phyloP scores from a whole-genome alignment of 2,329 filamentous ascomycete genomes.

The Magnaporthiopsis rhizophila region DNA sequence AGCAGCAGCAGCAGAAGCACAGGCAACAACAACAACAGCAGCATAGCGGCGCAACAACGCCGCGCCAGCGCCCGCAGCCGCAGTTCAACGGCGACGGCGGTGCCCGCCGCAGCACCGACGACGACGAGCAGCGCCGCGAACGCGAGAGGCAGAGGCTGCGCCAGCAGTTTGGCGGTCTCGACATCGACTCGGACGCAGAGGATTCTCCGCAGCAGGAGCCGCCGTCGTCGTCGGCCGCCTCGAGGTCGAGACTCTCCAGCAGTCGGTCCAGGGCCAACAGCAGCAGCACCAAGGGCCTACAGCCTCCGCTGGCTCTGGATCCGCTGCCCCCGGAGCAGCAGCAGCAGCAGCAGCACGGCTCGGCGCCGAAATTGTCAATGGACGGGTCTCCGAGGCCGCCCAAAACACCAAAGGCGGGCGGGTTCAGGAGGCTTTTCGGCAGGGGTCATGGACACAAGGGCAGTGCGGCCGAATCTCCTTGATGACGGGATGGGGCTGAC shows the following conservation, averaged over 20 bases:
- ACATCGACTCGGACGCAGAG: not conserved
- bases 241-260: not conserved
- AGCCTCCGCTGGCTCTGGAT: constrained; percentile 3
- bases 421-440: constrained; percentile 15
- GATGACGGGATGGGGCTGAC: not conserved
- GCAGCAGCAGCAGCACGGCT: constrained; percentile 1
- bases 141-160: constrained; percentile 9
- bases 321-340: constrained; percentile 9
- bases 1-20: constrained; percentile 2
- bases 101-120: not conserved
- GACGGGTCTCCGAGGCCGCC: constrained; percentile 7
- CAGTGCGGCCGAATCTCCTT: not conserved
- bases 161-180: constrained; percentile 9
- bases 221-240: not conserved
- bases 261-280: not conserved
- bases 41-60: constrained; percentile 11
- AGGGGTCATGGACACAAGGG: constrained; percentile 4
- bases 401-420: constrained; percentile 12
- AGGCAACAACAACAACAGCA: not conserved
- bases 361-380: constrained; percentile 1
- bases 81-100: constrained; percentile 15
- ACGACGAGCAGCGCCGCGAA: constrained; percentile 13
- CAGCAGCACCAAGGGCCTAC: not conserved
- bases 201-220: too few relatives aligned
- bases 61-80: constrained; percentile 18